phyloP scores from a whole-genome alignment of 1,284 basidiomycete species.

The Fomes fomentarius region DNA sequence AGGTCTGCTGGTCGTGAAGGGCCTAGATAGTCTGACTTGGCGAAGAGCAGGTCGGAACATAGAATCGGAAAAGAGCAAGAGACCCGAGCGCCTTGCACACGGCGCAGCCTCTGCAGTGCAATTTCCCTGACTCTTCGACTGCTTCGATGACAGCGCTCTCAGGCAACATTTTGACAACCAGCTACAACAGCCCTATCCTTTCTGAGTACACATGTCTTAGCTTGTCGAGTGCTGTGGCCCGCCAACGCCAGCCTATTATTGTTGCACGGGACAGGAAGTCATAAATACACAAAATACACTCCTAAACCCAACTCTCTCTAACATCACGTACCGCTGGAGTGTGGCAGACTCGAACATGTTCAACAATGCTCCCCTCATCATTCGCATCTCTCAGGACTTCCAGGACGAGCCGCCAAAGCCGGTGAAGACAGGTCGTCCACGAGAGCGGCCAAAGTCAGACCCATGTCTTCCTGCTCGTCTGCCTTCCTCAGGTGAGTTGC shows the following conservation, averaged over 20 bases:
- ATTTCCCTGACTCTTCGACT: neutral
- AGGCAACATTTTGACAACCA: constrained; percentile 1
- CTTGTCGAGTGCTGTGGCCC: neutral
- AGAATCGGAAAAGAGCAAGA: constrained; percentile 6
- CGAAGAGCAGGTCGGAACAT: constrained; percentile 8
- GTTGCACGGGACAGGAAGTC: neutral
- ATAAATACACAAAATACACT: too few relatives aligned
- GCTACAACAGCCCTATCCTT: neutral
- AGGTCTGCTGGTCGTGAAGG: constrained; percentile 1
- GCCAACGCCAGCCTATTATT: neutral
- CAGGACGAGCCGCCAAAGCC: constrained; percentile 21
- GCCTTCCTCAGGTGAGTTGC: constrained; percentile 59
- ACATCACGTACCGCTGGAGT: neutral
- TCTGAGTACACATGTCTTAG: neutral
- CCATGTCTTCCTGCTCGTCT: constrained; percentile 69
- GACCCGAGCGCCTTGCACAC: neutral
- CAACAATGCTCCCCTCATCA: constrained; percentile 60
- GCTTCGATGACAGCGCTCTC: neutral
- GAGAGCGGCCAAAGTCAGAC: constrained; percentile 45
- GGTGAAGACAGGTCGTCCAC: constrained; percentile 27
- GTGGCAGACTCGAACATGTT: constrained; percentile 35
- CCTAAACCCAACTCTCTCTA: neutral
- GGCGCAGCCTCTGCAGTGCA: neutral
- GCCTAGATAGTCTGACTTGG: constrained; percentile 2
- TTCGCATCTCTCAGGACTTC: constrained; percentile 39